phyloP scores from a whole-genome alignment of 2,329 filamentous ascomycete species.

The Penicillium sp. region DNA sequence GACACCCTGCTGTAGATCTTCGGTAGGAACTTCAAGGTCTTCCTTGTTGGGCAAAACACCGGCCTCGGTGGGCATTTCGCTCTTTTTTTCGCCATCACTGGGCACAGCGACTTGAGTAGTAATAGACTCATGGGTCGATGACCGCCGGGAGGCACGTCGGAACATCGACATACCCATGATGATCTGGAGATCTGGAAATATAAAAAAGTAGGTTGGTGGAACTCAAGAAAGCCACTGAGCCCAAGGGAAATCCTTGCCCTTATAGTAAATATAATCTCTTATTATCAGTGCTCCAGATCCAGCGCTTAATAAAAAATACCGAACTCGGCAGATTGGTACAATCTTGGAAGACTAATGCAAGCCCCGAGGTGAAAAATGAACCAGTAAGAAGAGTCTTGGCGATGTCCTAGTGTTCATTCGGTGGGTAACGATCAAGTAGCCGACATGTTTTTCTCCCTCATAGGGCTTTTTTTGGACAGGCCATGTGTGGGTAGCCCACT shows the following conservation, averaged over 20 bases:
- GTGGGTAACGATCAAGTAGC: background rate
- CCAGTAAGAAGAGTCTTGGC: slow-evolving; percentile 4
- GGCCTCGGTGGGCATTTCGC: background rate
- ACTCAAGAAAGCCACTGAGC: background rate
- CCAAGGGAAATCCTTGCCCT: background rate
- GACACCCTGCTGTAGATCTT: slow-evolving; percentile 11
- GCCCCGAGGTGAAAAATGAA: background rate
- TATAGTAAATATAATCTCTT: background rate
- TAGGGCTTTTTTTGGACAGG: background rate
- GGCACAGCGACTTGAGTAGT: background rate
- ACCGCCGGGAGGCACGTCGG: slow-evolving; percentile 6
- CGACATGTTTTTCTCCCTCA: background rate
- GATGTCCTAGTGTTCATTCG: background rate
- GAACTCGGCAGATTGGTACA: slow-evolving; percentile 6
- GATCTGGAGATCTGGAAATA: background rate
- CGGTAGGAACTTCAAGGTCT: slow-evolving; percentile 1
- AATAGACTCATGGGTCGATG: background rate
- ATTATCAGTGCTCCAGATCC: background rate
- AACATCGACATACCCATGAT: slow-evolving; percentile 2
- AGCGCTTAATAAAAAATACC: slow-evolving; percentile 3
- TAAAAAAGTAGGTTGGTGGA: background rate
- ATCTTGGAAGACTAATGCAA: background rate
- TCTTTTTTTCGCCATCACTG: background rate
- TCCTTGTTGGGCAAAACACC: background rate
- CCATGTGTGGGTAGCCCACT: slow-evolving; percentile 1